Evolutionary conservation across 2,329 filamentous ascomycete genomes (phyloP), one percentile per base, ranked within the genome.

Genomic region (Mollisiaceae sp.): DNA sequence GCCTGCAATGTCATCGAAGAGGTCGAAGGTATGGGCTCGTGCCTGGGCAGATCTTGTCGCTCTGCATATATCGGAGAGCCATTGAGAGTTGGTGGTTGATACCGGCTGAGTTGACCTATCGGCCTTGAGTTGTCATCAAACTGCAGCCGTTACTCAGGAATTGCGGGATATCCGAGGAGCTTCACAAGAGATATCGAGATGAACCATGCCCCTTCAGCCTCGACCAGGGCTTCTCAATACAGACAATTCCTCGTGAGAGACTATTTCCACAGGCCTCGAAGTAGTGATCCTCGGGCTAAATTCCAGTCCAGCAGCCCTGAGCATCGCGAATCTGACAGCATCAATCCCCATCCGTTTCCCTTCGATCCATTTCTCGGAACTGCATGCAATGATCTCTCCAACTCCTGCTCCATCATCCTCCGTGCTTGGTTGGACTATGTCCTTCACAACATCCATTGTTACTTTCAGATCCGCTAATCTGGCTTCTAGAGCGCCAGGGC

Each of bases 241-340:
- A 62, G 65, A 70, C 20, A 75, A 39, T 56, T 75, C 70, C 20
- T 76, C 75, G 32, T 72, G 68, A 18, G 73, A 65, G 41, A 75
- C 67, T 55, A 76, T 73, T 63, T 77, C 72, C 47, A 69, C 64
- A n/a, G 72, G 72, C 43, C 68, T 71, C 3, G 71, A 67, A 45
- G 77, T 75, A 69, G 78, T 80, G 55, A 79, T 73, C 72, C 79
- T 81, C 59, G 76, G 75, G 24, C 73, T 60, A 39, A 71, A 67
- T 66, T 87, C 84, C 71, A 89, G 76, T 1, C 85, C 86, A 63
- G 84, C 85, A 47, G 89, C 89, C 68, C 82, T 82, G 66, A 92
- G 73, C 60, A 91, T 84, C 2, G 88, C 86, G 83, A 86, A 90
- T 61, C 88, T 78, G 11, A 92, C 75, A 65, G 86, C 82, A 75